Evolutionary conservation across 257 asterid species (phyloP).

Genomic region (Solanum neorickii): DNA sequence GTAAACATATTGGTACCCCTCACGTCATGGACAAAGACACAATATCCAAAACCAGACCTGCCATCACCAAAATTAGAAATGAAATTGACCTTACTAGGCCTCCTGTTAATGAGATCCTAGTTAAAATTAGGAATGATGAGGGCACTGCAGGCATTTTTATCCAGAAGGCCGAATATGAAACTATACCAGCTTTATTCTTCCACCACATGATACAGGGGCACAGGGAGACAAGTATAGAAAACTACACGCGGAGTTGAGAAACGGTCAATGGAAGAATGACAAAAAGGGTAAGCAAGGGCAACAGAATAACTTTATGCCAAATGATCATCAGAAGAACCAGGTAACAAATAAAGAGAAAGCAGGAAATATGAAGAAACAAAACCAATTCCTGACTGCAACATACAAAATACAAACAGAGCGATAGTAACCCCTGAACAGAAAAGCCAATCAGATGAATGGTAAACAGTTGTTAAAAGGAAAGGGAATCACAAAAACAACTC

Average conservation of each 20-base stretch:
- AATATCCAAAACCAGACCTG: neutral
- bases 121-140: neutral
- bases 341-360: neutral
- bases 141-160: neutral
- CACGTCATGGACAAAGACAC: neutral
- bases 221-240: neutral
- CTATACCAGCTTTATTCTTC: neutral
- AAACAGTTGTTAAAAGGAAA: neutral
- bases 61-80: neutral
- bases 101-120: neutral
- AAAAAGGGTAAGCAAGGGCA: neutral
- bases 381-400: neutral
- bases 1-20: neutral
- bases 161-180: neutral
- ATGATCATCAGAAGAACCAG: neutral
- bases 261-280: neutral
- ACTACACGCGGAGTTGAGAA: neutral
- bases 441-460: neutral
- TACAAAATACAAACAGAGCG: neutral
- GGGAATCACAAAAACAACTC: neutral
- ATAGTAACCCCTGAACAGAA: neutral
- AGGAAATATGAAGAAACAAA: neutral
- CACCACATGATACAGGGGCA: neutral
- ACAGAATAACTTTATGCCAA: neutral
- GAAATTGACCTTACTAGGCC: neutral